A percentile compares a stretch with the other conserved stretches of the same genome.
phyloP scores from a whole-genome alignment of 441 rosid species.

The Corymbia citriodora region DNA sequence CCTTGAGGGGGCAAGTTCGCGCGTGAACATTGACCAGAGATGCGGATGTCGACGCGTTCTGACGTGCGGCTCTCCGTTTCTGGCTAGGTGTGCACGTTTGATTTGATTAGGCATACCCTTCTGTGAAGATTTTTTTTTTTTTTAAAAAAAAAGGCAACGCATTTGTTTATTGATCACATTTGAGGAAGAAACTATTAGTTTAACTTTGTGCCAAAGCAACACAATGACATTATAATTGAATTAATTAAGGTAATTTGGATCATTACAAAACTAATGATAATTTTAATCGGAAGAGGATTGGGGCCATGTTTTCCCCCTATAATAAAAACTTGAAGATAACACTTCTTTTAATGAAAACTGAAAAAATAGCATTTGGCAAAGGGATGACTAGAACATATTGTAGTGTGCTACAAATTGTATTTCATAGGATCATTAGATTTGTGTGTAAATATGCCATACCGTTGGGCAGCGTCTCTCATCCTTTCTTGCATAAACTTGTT shows the following conservation, averaged over 20 bases:
- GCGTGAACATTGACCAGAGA: not conserved
- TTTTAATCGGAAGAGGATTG: not conserved
- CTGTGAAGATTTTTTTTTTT: too few species aligned
- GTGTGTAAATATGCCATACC: not conserved
- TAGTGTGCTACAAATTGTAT: not conserved
- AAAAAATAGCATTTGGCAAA: not conserved
- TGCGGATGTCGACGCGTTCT: not conserved
- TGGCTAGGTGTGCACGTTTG: not conserved
- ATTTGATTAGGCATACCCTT: too few species aligned
- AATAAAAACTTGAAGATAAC: not conserved
- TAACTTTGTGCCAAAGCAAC: too few species aligned
- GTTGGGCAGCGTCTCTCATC: not conserved
- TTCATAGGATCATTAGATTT: not conserved
- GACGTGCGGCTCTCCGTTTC: not conserved
- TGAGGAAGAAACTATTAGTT: too few species aligned
- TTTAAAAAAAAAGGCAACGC: too few species aligned
- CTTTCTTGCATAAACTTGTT: not conserved
- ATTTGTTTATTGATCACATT: too few species aligned
- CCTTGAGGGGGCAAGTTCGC: not conserved
- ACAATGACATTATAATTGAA: fast-evolving
- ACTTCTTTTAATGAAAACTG: not conserved
- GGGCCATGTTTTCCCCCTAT: not conserved
- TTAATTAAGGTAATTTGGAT: not conserved
- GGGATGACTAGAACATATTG: too few species aligned
- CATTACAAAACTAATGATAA: not conserved